Conservation (phyloP, 2,329 filamentous ascomycete genomes). For the Diaporthe eres region DNA sequence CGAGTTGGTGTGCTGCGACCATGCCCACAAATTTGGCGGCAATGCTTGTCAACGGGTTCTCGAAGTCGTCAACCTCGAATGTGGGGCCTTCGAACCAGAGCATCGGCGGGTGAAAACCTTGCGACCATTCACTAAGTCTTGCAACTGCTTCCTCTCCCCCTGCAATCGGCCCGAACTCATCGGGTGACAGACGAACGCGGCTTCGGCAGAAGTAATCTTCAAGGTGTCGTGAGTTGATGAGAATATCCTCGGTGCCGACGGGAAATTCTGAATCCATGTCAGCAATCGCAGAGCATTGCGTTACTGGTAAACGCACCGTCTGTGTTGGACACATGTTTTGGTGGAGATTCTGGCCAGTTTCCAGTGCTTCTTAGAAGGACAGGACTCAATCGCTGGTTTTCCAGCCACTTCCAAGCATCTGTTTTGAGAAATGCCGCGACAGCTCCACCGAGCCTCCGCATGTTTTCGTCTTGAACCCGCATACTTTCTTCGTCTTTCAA, state of each 20-base stretch:
- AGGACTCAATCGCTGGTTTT: background rate
- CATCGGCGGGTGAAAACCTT: background rate
- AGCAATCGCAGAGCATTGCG: background rate
- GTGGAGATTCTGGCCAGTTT: background rate
- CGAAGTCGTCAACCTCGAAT: background rate
- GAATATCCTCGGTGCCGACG: background rate
- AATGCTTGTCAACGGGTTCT: constrained; percentile 40
- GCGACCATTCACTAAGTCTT: constrained; percentile 14
- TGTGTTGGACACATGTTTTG: background rate
- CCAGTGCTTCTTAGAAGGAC: background rate
- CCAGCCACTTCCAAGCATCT: background rate
- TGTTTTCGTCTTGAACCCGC: background rate
- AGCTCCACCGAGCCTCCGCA: background rate
- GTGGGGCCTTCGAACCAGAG: constrained; percentile 42
- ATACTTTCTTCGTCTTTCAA: background rate
- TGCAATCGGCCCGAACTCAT: background rate
- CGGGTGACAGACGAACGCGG: constrained; percentile 2
- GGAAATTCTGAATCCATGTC: rapidly evolving
- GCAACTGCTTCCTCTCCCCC: background rate
- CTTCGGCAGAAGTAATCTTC: constrained; percentile 19
- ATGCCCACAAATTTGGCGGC: constrained; percentile 36
- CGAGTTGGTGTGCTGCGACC: constrained; percentile 1
- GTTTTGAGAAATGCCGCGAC: background rate
- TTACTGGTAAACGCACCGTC: background rate
- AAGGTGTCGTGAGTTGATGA: constrained; percentile 22